Evolutionary conservation across 1,139 yeast genomes (phyloP).

Genomic region (Lodderomyces margitis): DNA sequence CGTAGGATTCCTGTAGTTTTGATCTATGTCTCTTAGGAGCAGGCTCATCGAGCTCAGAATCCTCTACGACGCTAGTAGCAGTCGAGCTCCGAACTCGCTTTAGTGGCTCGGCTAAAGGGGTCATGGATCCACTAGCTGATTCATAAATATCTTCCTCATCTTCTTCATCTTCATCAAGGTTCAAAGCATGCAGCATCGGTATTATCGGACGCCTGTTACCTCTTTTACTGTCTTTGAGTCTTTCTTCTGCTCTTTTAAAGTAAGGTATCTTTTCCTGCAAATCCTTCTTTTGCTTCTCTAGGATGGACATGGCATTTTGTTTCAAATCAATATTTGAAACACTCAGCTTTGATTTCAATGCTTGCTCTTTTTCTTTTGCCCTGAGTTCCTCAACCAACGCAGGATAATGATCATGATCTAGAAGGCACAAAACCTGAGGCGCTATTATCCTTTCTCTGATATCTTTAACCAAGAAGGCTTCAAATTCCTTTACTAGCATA

Average conservation of each 20-base stretch:
- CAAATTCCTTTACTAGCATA: conserved; percentile 61
- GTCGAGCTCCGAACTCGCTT: conserved; percentile 32
- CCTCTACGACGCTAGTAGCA: conserved; percentile 34
- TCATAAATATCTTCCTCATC: conserved; percentile 31
- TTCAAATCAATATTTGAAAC: conserved; percentile 18
- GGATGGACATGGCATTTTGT: conserved; percentile 28
- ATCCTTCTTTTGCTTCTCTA: conserved; percentile 25
- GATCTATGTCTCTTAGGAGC: conserved; percentile 19
- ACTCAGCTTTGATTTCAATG: conserved; percentile 21
- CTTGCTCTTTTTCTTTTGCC: conserved; percentile 36
- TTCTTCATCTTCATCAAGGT: conserved; percentile 47
- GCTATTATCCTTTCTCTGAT: conserved; percentile 73
- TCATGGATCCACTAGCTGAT: conserved; percentile 38
- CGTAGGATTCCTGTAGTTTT: conserved; percentile 18
- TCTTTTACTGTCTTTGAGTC: conserved; percentile 13
- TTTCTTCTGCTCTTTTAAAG: conserved; percentile 44
- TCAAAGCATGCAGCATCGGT: conserved; percentile 75
- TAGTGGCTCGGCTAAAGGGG: conserved; percentile 31
- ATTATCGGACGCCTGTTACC: conserved; percentile 29
- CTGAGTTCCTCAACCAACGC: conserved; percentile 46
- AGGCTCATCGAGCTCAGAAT: conserved; percentile 8
- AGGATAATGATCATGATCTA: conserved; percentile 62
- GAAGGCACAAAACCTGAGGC: conserved; percentile 61
- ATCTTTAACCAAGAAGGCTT: conserved; percentile 64
- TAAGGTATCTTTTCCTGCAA: conserved; percentile 38